A percentile compares a stretch with the other conserved stretches of the same genome.
phyloP scores from a whole-genome alignment of 2,329 filamentous ascomycete species.

The Calonectria montana region DNA sequence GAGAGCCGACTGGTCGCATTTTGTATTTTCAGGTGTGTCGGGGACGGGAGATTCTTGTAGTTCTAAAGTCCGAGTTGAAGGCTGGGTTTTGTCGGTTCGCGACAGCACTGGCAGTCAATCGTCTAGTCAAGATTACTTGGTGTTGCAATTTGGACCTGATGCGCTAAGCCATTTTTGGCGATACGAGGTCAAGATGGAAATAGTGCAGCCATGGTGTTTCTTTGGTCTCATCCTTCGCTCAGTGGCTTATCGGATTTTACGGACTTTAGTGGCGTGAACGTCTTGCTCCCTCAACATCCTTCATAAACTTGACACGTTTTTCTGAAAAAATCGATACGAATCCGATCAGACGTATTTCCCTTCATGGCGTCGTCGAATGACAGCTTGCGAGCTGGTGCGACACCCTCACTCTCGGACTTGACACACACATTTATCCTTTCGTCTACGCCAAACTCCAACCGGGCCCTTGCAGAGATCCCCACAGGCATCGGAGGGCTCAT shows the following conservation, averaged over 20 bases:
- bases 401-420: not conserved
- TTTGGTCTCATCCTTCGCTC: not conserved
- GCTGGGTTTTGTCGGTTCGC: not conserved
- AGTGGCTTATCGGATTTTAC: not conserved
- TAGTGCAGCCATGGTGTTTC: not conserved
- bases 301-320: not conserved
- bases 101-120: not conserved
- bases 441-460: not conserved
- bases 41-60: not conserved
- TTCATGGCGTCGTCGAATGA: not conserved
- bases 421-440: not conserved
- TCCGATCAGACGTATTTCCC: not conserved
- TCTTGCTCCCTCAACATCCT: not conserved
- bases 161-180: not conserved
- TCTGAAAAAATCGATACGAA: not conserved
- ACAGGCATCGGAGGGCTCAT: not conserved
- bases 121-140: not conserved
- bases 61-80: not conserved
- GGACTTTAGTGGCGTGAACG: not conserved
- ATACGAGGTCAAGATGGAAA: slow-evolving; percentile 6
- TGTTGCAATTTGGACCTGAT: no score
- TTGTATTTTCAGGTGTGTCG: not conserved
- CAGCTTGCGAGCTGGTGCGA: not conserved
- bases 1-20: not conserved
- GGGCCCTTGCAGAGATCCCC: not conserved